A percentile compares a stretch with the other conserved stretches of the same genome.
phyloP scores from a whole-genome alignment of 139 green algal species.

The Eudorina sp. region DNA sequence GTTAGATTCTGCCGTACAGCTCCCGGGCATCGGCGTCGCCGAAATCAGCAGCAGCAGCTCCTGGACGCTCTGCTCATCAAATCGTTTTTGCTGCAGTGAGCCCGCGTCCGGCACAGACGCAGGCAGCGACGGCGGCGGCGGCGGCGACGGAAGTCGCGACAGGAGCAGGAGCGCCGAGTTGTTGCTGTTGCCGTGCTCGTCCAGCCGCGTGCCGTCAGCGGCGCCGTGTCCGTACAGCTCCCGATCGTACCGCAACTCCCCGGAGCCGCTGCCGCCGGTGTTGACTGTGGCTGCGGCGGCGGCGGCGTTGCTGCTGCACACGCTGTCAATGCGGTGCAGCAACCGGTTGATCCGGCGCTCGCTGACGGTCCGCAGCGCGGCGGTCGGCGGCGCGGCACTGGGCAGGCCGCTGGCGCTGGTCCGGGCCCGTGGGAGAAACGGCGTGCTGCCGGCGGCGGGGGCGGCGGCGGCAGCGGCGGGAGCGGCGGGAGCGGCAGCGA shows the following conservation, averaged over 20 bases:
- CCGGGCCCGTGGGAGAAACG: neutral
- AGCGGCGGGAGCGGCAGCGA: neutral
- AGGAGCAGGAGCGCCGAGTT: too few relatives aligned
- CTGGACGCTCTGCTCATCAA: neutral
- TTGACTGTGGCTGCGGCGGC: neutral
- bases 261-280: neutral
- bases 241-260: neutral
- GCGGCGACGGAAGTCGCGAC: neutral
- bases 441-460: neutral
- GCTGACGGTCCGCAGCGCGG: neutral
- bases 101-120: too few relatives aligned
- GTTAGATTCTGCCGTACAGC: too few relatives aligned
- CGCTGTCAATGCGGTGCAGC: slow-evolving; percentile 39
- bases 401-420: neutral
- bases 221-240: too few relatives aligned
- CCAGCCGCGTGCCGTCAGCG: neutral
- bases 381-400: neutral
- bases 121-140: neutral
- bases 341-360: slow-evolving; percentile 37
- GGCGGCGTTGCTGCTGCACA: slow-evolving; percentile 9
- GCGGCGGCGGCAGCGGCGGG: neutral
- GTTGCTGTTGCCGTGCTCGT: too few relatives aligned
- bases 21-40: too few relatives aligned
- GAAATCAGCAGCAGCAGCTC: neutral
- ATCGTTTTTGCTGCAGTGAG: neutral